Conservation (phyloP, 1,284 basidiomycete species). For the Grifola frondosa region DNA sequence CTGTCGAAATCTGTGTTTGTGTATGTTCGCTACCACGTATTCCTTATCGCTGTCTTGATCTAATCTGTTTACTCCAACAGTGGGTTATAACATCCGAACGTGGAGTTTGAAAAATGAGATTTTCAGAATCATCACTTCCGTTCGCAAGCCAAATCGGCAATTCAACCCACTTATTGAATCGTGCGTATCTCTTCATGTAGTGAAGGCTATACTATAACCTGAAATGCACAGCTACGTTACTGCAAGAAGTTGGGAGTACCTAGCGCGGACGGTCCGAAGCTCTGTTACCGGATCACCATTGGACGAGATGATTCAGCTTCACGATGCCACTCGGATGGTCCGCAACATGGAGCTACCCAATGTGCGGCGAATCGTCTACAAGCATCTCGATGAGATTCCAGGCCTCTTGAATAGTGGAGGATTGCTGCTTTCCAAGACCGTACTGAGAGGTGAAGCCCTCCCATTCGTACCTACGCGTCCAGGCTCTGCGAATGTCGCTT, state of each 20-base stretch:
- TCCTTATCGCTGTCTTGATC: no score
- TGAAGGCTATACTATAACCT: neutral
- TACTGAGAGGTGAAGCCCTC: slow-evolving; percentile 20
- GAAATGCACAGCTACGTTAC: slow-evolving; percentile 36
- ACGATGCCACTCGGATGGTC: slow-evolving; percentile 14
- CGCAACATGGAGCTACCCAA: slow-evolving; percentile 8
- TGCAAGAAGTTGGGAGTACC: slow-evolving; percentile 34
- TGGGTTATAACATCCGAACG: slow-evolving; percentile 40
- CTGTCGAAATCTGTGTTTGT: slow-evolving; percentile 36
- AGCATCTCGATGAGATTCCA: slow-evolving; percentile 28
- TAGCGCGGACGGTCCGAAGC: slow-evolving; percentile 31
- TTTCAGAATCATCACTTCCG: slow-evolving; percentile 24
- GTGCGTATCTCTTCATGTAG: slow-evolving; percentile 7
- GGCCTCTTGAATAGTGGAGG: slow-evolving; percentile 12
- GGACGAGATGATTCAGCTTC: slow-evolving; percentile 43
- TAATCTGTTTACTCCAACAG: slow-evolving; percentile 22
- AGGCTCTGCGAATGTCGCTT: neutral
- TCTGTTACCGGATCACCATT: slow-evolving; percentile 27
- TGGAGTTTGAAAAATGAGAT: slow-evolving; percentile 28
- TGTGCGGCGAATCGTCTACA: slow-evolving; percentile 35
- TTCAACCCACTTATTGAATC: slow-evolving; percentile 16
- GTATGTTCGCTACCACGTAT: slow-evolving; percentile 27
- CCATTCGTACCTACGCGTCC: slow-evolving; percentile 19
- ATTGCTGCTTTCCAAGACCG: neutral
- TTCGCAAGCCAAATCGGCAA: slow-evolving; percentile 22